Conservation (phyloP, 164 flowering plant genomes). For the Nymphaea colorata region DNA sequence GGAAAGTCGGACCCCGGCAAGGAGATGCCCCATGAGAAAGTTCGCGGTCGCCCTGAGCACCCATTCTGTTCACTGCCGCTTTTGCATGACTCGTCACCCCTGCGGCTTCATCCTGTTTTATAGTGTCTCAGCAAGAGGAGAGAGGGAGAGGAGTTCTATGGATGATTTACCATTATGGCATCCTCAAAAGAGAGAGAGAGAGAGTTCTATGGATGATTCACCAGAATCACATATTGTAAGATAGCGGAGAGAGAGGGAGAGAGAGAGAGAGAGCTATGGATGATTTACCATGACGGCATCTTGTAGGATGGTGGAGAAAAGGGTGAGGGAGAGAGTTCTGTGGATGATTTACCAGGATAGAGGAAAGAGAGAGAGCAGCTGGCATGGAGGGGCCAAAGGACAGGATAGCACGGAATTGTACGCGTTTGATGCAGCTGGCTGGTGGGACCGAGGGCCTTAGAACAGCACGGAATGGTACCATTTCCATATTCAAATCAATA, state of each 20-base stretch:
- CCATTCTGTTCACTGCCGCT: neutral
- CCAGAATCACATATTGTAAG: too few relatives aligned
- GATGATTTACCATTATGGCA: too few relatives aligned
- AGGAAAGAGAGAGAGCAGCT: neutral
- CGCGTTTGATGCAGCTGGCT: neutral
- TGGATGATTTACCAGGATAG: too few relatives aligned
- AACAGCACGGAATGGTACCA: neutral
- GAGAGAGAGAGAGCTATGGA: too few relatives aligned
- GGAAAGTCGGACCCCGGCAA: constrained; percentile 11
- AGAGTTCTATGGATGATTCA: too few relatives aligned
- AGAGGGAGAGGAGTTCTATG: too few relatives aligned
- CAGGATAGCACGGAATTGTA: neutral
- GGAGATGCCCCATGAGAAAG: neutral
- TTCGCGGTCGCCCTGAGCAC: neutral
- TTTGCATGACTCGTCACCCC: neutral
- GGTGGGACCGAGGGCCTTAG: neutral
- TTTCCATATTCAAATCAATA: too few relatives aligned
- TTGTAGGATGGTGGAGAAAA: too few relatives aligned
- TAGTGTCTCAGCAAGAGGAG: neutral
- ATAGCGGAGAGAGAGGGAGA: too few relatives aligned
- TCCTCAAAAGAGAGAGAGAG: too few relatives aligned
- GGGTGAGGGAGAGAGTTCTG: too few relatives aligned
- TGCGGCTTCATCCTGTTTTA: neutral
- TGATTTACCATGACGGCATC: too few relatives aligned
- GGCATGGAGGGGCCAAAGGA: neutral